Evolutionary conservation across 768 basidiomycete genomes (phyloP).

Genomic region (Solioccasus polychromus): DNA sequence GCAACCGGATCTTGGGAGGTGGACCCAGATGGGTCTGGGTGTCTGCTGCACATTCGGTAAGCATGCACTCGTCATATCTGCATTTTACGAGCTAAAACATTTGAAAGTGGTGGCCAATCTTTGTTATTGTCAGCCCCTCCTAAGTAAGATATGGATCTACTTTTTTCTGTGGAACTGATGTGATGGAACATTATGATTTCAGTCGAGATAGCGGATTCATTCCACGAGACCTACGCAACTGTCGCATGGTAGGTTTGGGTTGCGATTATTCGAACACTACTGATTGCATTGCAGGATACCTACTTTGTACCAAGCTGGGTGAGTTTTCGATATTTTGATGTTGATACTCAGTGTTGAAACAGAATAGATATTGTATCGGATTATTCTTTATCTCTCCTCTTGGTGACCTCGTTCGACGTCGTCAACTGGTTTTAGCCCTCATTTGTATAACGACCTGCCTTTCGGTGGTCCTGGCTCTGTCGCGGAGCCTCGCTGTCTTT

Average conservation of each 20-base stretch:
- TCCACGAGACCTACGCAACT: constrained; percentile 31
- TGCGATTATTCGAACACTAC: background rate
- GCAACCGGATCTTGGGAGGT: constrained; percentile 35
- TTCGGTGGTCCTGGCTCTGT: constrained; percentile 39
- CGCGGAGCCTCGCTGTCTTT: constrained; percentile 31
- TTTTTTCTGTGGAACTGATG: background rate
- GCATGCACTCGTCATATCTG: constrained; percentile 9
- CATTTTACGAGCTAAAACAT: background rate
- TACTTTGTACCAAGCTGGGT: constrained; percentile 69
- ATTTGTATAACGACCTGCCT: constrained; percentile 33
- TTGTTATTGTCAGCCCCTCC: constrained; percentile 79
- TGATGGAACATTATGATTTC: background rate
- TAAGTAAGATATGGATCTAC: constrained; percentile 47
- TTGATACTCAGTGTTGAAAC: background rate
- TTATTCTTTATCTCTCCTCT: constrained; percentile 44
- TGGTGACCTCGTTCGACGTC: constrained; percentile 44
- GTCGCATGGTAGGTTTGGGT: constrained; percentile 30
- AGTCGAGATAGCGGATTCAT: constrained; percentile 37
- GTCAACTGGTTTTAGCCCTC: constrained; percentile 39
- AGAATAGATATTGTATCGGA: constrained; percentile 24
- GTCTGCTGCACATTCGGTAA: constrained; percentile 45
- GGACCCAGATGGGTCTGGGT: constrained; percentile 47
- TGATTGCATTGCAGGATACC: constrained; percentile 46
- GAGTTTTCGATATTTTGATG: constrained; percentile 6
- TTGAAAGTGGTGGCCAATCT: constrained; percentile 55